Evolutionary conservation across 2,329 filamentous ascomycete species (phyloP).

Genomic region (Paraconiothyrium sp.): DNA sequence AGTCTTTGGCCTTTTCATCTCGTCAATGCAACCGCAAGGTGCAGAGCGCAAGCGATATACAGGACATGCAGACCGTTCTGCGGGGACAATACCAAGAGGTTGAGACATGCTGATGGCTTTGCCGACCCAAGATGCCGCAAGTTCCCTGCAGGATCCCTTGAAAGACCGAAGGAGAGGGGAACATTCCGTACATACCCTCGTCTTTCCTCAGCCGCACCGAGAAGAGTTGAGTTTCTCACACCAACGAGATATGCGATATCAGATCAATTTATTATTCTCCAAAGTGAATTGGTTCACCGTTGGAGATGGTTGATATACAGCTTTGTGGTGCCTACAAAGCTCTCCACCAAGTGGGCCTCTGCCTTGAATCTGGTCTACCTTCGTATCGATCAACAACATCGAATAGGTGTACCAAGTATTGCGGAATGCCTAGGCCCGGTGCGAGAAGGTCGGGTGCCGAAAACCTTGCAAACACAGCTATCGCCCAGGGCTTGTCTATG

Average conservation of each 20-base stretch:
- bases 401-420: slow-evolving; percentile 25
- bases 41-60: background rate
- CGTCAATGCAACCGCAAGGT: background rate
- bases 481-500: slow-evolving; percentile 5
- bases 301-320: background rate
- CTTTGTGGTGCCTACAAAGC: background rate
- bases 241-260: background rate
- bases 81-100: slow-evolving; percentile 4
- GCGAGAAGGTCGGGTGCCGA: slow-evolving; percentile 28
- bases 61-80: background rate
- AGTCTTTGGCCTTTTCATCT: no score
- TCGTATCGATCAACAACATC: background rate
- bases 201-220: background rate
- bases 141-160: background rate
- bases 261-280: background rate
- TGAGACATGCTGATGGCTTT: slow-evolving; percentile 2
- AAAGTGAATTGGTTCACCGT: background rate
- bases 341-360: background rate
- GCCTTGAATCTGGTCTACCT: background rate
- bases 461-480: slow-evolving; percentile 20
- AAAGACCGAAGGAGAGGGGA: background rate
- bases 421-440: slow-evolving; percentile 16
- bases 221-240: background rate
- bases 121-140: slow-evolving; percentile 13
- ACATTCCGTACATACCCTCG: background rate